Conservation (phyloP, 2,329 filamentous ascomycete species). For the Stagonosporopsis cucurbitacearum region DNA sequence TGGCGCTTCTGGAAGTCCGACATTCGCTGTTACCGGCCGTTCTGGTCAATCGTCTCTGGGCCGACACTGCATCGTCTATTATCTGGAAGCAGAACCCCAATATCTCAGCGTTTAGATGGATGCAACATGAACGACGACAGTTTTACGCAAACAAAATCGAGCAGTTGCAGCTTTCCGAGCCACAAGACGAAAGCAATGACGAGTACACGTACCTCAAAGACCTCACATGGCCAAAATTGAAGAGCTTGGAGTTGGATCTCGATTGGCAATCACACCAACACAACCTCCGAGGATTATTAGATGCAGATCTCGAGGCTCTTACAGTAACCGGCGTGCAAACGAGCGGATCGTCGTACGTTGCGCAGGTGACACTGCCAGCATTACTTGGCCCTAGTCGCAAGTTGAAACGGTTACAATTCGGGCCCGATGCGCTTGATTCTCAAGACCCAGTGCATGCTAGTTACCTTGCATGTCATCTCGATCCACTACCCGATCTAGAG, state of each 20-base stretch:
- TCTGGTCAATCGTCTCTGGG: constrained; percentile 43
- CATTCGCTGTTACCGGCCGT: constrained; percentile 42
- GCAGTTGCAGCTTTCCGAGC: constrained; percentile 31
- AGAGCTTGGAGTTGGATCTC: constrained; percentile 38
- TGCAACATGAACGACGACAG: constrained; percentile 33
- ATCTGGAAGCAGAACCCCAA: constrained; percentile 43
- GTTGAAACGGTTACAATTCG: constrained; percentile 38
- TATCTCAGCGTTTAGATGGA: constrained; percentile 32
- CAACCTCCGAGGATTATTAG: constrained; percentile 32
- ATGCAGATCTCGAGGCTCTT: constrained; percentile 33
- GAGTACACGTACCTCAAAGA: constrained; percentile 33
- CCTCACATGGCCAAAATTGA: constrained; percentile 39
- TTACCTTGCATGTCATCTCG: constrained; percentile 29
- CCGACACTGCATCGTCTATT: constrained; percentile 41
- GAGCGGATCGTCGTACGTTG: constrained; percentile 31
- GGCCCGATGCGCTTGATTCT: constrained; percentile 26
- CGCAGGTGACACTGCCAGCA: constrained; percentile 28
- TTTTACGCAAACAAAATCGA: constrained; percentile 44
- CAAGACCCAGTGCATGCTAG: constrained; percentile 33
- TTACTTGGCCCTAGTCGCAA: constrained; percentile 30
- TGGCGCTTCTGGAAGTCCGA: constrained; percentile 44
- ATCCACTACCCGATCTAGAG: constrained; percentile 26
- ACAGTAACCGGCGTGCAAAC: constrained; percentile 36
- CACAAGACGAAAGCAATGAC: constrained; percentile 21
- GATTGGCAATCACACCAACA: constrained; percentile 33